Evolutionary conservation across 2,329 filamentous ascomycete genomes (phyloP).

Genomic region (Dactylellina leptospora): DNA sequence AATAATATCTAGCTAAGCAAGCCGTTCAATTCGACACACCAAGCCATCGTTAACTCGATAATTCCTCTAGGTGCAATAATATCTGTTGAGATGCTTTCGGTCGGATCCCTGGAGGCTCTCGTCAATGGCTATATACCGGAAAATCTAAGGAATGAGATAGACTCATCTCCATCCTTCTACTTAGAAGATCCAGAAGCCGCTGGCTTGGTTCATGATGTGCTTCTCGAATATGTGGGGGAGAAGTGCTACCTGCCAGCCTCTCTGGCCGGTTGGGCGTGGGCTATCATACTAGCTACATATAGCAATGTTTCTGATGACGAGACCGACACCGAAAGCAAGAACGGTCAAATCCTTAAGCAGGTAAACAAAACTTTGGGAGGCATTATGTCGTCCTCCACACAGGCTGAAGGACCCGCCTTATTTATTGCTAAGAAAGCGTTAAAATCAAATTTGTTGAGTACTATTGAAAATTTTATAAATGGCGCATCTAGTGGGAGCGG

Average conservation of each 20-base stretch:
- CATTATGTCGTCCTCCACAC: slow-evolving; percentile 50
- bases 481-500: slow-evolving; percentile 49
- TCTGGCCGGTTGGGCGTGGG: slow-evolving; percentile 55
- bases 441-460: slow-evolving; percentile 53
- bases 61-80: slow-evolving; percentile 55
- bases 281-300: slow-evolving; percentile 52
- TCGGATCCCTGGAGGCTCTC: slow-evolving; percentile 52
- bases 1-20: slow-evolving; percentile 51
- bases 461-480: slow-evolving; percentile 53
- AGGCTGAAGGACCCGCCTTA: slow-evolving; percentile 51
- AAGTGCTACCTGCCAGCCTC: slow-evolving; percentile 42
- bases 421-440: slow-evolving; percentile 52
- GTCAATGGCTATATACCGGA: slow-evolving; percentile 43
- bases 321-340: slow-evolving; percentile 4
- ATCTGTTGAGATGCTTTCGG: slow-evolving; percentile 55
- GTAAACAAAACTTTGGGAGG: slow-evolving; percentile 50
- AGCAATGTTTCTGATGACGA: slow-evolving; percentile 30
- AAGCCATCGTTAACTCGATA: slow-evolving; percentile 53
- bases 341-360: slow-evolving; percentile 44
- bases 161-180: slow-evolving; percentile 52
- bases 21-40: slow-evolving; percentile 53
- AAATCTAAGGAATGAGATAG: slow-evolving; percentile 41
- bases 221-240: slow-evolving; percentile 53
- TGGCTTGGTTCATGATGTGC: slow-evolving; percentile 53
- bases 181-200: slow-evolving; percentile 49